These are phyloP conservation scores for Excoecaria cochinchinensis DNA, from an alignment of 345 rosid genomes.

Conservation along the genomic window DNA sequence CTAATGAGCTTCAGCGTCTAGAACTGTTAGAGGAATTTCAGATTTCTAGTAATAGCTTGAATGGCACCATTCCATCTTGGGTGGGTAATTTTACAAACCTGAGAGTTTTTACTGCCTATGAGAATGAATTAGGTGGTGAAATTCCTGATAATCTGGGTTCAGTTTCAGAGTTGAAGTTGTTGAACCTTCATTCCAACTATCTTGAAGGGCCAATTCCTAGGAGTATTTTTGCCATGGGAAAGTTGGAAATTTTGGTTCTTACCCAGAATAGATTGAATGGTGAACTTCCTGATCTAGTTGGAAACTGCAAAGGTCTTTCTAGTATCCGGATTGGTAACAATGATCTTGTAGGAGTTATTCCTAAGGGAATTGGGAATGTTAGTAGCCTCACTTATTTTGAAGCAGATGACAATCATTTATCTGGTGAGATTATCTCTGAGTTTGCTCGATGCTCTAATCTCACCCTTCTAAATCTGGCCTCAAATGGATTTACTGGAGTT, in stretches of 20 bases:
- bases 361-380: constrained; percentile 71
- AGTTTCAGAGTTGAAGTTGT: constrained; percentile 56
- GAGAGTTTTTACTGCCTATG: constrained; percentile 76
- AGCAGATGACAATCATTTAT: constrained; percentile 76
- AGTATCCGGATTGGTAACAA: constrained; percentile 85
- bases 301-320: constrained; percentile 73
- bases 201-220: constrained; percentile 76
- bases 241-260: constrained; percentile 72
- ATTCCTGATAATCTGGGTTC: constrained; percentile 67
- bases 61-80: constrained; percentile 80
- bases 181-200: constrained; percentile 90
- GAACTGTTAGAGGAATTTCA: constrained; percentile 71
- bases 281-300: constrained; percentile 65
- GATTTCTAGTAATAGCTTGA: constrained; percentile 67
- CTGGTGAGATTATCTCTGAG: constrained; percentile 75
- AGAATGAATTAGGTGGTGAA: constrained; percentile 64
- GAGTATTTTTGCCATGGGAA: constrained; percentile 75
- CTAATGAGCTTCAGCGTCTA: constrained; percentile 36
- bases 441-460: constrained; percentile 78
- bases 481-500: constrained; percentile 76
- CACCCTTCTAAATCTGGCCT: constrained; percentile 79
- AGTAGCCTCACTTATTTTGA: constrained; percentile 88
- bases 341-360: constrained; percentile 71
- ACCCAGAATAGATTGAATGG: constrained; percentile 72
- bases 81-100: constrained; percentile 66